phyloP scores from a whole-genome alignment of 257 asterid genomes.

The Capsicum rhomboideum region DNA sequence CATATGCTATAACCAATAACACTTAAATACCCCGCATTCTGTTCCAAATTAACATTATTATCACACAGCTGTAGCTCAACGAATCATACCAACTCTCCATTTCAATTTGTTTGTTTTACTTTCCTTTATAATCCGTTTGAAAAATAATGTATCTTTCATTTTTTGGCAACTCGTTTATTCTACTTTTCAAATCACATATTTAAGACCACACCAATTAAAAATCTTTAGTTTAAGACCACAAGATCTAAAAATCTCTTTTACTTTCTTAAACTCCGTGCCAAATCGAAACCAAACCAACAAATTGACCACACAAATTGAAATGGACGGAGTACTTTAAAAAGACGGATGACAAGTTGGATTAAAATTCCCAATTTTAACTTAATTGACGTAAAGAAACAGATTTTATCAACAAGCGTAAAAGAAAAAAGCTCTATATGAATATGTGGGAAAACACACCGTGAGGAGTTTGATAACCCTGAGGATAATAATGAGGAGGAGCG shows the following conservation, averaged over 20 bases:
- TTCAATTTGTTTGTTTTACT: no score
- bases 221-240: no score
- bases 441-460: constrained; percentile 33
- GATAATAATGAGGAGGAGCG: constrained; percentile 41
- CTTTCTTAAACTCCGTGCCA: no score
- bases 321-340: neutral
- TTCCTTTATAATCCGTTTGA: no score
- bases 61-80: neutral
- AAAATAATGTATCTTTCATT: no score
- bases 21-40: neutral
- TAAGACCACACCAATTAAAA: no score
- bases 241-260: no score
- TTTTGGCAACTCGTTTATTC: no score
- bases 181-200: no score
- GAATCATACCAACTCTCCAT: neutral
- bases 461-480: constrained; percentile 58
- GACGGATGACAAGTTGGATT: neutral
- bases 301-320: no score
- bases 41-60: neutral
- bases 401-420: neutral
- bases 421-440: neutral
- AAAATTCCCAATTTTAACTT: neutral
- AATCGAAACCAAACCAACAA: no score
- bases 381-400: neutral
- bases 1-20: neutral